These are phyloP conservation scores for Agarophyton chilense DNA, from an alignment of 23 red algal genomes.

Conservation along the genomic window DNA sequence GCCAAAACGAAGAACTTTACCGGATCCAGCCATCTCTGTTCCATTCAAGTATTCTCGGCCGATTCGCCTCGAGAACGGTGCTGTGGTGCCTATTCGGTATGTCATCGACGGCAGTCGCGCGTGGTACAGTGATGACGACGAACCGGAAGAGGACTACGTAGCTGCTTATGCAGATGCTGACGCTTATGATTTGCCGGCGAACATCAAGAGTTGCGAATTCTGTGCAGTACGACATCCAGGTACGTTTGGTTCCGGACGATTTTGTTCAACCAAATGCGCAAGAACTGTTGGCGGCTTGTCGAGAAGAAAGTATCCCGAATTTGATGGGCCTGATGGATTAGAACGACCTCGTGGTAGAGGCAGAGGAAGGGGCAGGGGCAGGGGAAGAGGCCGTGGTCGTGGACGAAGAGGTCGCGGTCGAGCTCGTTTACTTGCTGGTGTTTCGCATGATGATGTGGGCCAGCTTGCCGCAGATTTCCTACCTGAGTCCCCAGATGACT, in stretches of 20 bases:
- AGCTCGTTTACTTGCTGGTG: background rate
- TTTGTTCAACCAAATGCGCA: conserved; percentile 83
- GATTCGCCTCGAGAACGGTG: conserved; percentile 25
- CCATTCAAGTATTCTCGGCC: conserved; percentile 37
- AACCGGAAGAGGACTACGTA: conserved; percentile 26
- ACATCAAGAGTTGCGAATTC: conserved; percentile 60
- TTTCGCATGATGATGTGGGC: conserved; percentile 1
- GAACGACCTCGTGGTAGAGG: conserved; percentile 25
- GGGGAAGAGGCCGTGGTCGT: conserved; percentile 51
- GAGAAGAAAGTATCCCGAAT: conserved; percentile 50
- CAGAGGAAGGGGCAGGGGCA: conserved; percentile 46
- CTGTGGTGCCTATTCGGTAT: conserved; percentile 67
- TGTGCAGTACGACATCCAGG: conserved; percentile 55
- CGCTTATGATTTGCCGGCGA: background rate
- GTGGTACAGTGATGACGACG: conserved; percentile 60
- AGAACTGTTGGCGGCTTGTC: conserved; percentile 76
- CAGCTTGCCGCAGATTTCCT: background rate
- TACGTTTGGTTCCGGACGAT: conserved; percentile 74
- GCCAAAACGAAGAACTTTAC: conserved; percentile 17
- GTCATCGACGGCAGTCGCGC: conserved; percentile 22
- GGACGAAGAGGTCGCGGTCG: conserved; percentile 55
- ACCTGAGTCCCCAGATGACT: conserved; percentile 22
- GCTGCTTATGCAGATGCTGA: conserved; percentile 32
- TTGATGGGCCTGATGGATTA: conserved; percentile 3
- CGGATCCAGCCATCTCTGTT: background rate